Evolutionary conservation across 73 alveolate species (phyloP).

Genomic region (Paramecium sexaurelia): DNA sequence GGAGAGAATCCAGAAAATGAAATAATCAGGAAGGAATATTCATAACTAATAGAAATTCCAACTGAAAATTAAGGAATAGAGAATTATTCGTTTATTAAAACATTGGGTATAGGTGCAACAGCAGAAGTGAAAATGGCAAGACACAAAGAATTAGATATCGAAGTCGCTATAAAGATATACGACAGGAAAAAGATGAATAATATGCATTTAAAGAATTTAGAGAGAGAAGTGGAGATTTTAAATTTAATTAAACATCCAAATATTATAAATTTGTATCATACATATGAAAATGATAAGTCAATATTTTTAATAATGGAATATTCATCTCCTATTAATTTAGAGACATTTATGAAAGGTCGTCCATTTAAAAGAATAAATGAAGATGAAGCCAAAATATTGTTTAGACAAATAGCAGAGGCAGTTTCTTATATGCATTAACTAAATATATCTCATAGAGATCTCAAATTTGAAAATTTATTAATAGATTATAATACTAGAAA

Average conservation of each 20-base stretch:
- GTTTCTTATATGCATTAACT: slow-evolving; percentile 73
- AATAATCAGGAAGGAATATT: slow-evolving; percentile 20
- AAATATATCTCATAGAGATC: slow-evolving; percentile 80
- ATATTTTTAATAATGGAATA: slow-evolving; percentile 77
- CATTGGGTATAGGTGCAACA: slow-evolving; percentile 64
- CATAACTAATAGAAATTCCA: slow-evolving; percentile 24
- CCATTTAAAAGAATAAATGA: slow-evolving; percentile 74
- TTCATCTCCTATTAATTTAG: slow-evolving; percentile 71
- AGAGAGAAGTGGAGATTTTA: slow-evolving; percentile 67
- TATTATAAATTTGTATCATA: slow-evolving; percentile 59
- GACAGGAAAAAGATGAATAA: slow-evolving; percentile 62
- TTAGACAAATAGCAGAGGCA: slow-evolving; percentile 76
- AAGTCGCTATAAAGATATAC: slow-evolving; percentile 68
- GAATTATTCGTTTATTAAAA: background rate
- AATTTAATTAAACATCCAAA: slow-evolving; percentile 54
- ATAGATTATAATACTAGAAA: slow-evolving; percentile 67
- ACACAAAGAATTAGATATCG: slow-evolving; percentile 23
- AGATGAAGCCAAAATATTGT: slow-evolving; percentile 77
- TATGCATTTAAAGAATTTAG: slow-evolving; percentile 34
- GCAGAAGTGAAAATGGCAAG: slow-evolving; percentile 63
- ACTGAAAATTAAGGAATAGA: background rate
- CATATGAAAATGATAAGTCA: slow-evolving; percentile 58
- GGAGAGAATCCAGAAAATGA: slow-evolving; percentile 38
- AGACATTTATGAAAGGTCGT: slow-evolving; percentile 67
- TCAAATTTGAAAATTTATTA: slow-evolving; percentile 84